Evolutionary conservation across 331 rosid species (phyloP).

Genomic region (Pyracantha coccinea): DNA sequence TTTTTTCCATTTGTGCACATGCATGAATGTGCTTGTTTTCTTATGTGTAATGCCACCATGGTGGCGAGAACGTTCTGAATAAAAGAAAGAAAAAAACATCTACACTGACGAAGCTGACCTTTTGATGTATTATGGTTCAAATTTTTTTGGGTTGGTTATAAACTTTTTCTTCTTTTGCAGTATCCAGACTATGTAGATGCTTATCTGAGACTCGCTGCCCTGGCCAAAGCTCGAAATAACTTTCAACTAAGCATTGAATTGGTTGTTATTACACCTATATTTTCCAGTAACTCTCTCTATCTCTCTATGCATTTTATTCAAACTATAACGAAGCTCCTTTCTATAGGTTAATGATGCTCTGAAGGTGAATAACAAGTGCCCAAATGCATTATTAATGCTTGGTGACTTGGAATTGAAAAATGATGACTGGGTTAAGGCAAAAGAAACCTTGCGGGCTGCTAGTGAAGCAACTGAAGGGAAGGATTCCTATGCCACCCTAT

Average conservation of each 20-base stretch:
- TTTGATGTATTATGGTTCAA: constrained; percentile 1
- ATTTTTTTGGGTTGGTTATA: constrained; percentile 5
- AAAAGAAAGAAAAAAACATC: neutral
- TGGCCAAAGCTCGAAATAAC: constrained; percentile 91
- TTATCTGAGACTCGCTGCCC: constrained; percentile 85
- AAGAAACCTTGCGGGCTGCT: constrained; percentile 94
- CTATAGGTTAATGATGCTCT: constrained; percentile 85
- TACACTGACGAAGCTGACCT: neutral
- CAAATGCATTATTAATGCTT: constrained; percentile 94
- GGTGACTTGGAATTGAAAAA: constrained; percentile 95
- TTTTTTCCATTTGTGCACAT: neutral
- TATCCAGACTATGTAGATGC: constrained; percentile 92
- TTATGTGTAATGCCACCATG: neutral
- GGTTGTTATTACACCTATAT: constrained; percentile 31
- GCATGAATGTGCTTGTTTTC: neutral
- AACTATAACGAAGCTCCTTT: constrained; percentile 5
- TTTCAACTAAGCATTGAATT: constrained; percentile 86
- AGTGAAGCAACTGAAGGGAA: constrained; percentile 95
- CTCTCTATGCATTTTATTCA: neutral
- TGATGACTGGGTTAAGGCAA: constrained; percentile 99
- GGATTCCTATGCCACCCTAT: constrained; percentile 88
- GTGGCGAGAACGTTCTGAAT: neutral
- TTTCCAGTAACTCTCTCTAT: neutral
- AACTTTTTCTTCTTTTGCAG: constrained; percentile 36
- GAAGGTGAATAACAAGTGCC: constrained; percentile 82